A percentile compares a stretch with the other conserved stretches of the same genome.
Conservation (phyloP, 441 rosid genomes). For the Euphorbia celastroides region DNA sequence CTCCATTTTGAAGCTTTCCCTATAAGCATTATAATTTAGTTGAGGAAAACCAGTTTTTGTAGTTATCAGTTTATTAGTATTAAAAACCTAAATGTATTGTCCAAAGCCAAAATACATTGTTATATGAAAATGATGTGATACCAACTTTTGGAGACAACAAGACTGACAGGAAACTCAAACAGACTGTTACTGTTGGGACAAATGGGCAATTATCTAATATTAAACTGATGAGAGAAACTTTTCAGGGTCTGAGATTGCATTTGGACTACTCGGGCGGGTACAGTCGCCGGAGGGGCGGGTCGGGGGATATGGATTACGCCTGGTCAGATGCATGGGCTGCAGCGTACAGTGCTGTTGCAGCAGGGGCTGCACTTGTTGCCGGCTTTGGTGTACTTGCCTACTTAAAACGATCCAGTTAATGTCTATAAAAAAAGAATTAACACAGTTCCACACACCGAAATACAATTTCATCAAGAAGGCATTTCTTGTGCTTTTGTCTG, state of each 20-base stretch:
- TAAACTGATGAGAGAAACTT: conserved; percentile 15
- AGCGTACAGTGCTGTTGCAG: conserved; percentile 81
- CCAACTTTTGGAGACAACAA: no score
- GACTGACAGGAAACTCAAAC: no score
- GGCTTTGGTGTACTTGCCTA: conserved; percentile 77
- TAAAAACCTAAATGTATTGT: no score
- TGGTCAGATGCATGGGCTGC: conserved; percentile 80
- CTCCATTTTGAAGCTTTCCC: no score
- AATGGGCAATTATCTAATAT: no score
- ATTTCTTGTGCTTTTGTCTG: conserved; percentile 9
- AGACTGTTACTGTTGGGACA: no score
- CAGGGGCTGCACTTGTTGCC: conserved; percentile 88
- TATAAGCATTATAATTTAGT: no score
- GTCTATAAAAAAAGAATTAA: no score
- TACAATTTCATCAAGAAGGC: neutral
- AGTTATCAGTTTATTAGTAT: no score
- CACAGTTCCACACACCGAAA: neutral
- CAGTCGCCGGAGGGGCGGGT: conserved; percentile 31
- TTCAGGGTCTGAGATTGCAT: conserved; percentile 89
- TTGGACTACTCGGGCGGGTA: conserved; percentile 55
- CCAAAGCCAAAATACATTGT: no score
- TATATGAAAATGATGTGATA: no score
- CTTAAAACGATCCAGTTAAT: conserved; percentile 36
- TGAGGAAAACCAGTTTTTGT: no score
- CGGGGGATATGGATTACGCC: conserved; percentile 52